These are phyloP conservation scores for Eudorina sp. DNA, from an alignment of 139 green algal genomes.

Conservation along the genomic window DNA sequence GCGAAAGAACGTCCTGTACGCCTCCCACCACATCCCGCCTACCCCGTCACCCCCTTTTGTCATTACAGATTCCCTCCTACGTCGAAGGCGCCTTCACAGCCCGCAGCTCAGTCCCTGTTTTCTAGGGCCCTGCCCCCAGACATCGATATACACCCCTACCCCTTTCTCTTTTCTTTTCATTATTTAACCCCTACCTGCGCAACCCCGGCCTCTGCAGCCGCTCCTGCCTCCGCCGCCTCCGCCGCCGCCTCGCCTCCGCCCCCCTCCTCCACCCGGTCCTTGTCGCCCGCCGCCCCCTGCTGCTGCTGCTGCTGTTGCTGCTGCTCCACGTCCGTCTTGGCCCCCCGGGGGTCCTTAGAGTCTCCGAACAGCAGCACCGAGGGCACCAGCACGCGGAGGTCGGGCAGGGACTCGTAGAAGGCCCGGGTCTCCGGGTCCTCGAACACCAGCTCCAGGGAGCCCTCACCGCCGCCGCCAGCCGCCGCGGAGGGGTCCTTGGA, in stretches of 20 bases:
- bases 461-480: conserved; percentile 1
- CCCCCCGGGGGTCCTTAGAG: conserved; percentile 12
- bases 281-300: neutral
- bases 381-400: conserved; percentile 81
- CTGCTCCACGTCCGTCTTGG: neutral
- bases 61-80: too few species aligned
- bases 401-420: conserved; percentile 92
- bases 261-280: neutral
- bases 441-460: conserved; percentile 71
- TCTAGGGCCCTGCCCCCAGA: too few species aligned
- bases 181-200: too few species aligned
- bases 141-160: too few species aligned
- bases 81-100: too few species aligned
- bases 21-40: too few species aligned
- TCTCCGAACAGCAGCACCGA: conserved; percentile 80
- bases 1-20: too few species aligned
- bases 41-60: too few species aligned
- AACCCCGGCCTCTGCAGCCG: neutral
- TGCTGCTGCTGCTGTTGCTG: neutral
- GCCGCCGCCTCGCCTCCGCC: conserved; percentile 35
- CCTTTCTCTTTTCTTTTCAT: too few species aligned
- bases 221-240: neutral
- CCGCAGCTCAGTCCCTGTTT: too few species aligned
- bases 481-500: neutral
- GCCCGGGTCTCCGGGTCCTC: conserved; percentile 86